Base-by-base conservation (phyloP, 306 rosid species). In the Crotalaria pallida region DNA sequence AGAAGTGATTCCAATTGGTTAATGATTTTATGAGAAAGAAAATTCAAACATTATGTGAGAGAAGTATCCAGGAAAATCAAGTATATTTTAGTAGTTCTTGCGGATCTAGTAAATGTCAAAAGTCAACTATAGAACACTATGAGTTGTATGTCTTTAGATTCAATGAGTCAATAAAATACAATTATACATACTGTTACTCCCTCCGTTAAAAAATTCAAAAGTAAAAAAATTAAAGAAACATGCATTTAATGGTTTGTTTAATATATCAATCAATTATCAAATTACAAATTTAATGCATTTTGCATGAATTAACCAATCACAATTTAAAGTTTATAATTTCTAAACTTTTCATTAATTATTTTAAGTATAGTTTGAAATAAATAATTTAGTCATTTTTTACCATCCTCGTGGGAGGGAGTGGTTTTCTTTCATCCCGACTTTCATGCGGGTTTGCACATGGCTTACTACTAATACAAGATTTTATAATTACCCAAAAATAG, bases 161-260 rank as follows among this genome's bases (percentile, higher is more conserved):
- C 50, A 9, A 21, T 53, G 52, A 49, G 81, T 80, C 84, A 80
- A 65, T 65, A 65, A 80, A 74, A 80, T 69, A 80, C 69, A 52
- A 12, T 17, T 15, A 8, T 11, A 47, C 11, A 12, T 31, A 31
- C 8, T 31, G 1, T 47, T 51, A 3, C n/a, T n/a, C n/a, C n/a
- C n/a, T n/a, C n/a, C n/a, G n/a, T n/a, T n/a, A n/a, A n/a, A n/a
- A n/a, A n/a, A n/a, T n/a, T n/a, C n/a, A n/a, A n/a, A n/a, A n/a
- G n/a, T n/a, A n/a, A n/a, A n/a, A n/a, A n/a, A n/a, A n/a, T n/a
- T n/a, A n/a, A n/a, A n/a, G n/a, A n/a, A n/a, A n/a, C n/a, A n/a
- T n/a, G n/a, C n/a, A n/a, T n/a, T n/a, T n/a, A n/a, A n/a, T n/a
- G n/a, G n/a, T n/a, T n/a, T n/a, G n/a, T n/a, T n/a, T n/a, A n/a